Percentiles rank a stretch among this genome's conserved stretches.
phyloP scores from a whole-genome alignment of 768 basidiomycete species.

The Tephrocybe sp. region DNA sequence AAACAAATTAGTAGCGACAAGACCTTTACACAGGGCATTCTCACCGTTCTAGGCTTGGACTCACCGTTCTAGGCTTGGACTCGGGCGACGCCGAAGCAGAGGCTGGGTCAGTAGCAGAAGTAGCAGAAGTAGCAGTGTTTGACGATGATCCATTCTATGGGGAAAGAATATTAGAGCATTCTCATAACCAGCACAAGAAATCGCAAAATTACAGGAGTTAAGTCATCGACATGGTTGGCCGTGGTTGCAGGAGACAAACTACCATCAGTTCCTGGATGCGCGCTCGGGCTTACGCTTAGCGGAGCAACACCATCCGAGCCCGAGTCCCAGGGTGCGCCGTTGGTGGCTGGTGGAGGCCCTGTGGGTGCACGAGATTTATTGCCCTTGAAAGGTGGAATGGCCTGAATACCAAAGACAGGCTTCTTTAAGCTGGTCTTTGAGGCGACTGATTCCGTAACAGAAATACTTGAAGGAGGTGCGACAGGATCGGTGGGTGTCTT shows the following conservation, averaged over 20 bases:
- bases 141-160: slow-evolving; percentile 49
- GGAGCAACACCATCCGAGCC: slow-evolving; percentile 21
- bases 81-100: slow-evolving; percentile 63
- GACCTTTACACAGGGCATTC: not conserved
- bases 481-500: slow-evolving; percentile 26
- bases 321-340: slow-evolving; percentile 27
- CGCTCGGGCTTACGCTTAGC: slow-evolving; percentile 6
- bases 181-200: slow-evolving; percentile 23
- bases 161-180: slow-evolving; percentile 20
- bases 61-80: no score
- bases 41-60: slow-evolving; percentile 57
- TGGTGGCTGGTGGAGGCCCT: slow-evolving; percentile 25
- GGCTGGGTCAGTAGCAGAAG: no score
- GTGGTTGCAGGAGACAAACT: slow-evolving; percentile 56
- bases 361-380: slow-evolving; percentile 36
- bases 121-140: slow-evolving; percentile 39
- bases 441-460: slow-evolving; percentile 27
- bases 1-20: slow-evolving; percentile 18
- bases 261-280: slow-evolving; percentile 19
- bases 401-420: slow-evolving; percentile 75
- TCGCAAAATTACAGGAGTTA: slow-evolving; percentile 58
- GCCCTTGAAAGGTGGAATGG: slow-evolving; percentile 91
- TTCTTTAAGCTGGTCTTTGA: slow-evolving; percentile 43
- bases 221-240: slow-evolving; percentile 65
- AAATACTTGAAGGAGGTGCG: slow-evolving; percentile 19